These are phyloP conservation scores for Symbiodinium pilosum DNA, from an alignment of 73 alveolate species.

Conservation along the genomic window DNA sequence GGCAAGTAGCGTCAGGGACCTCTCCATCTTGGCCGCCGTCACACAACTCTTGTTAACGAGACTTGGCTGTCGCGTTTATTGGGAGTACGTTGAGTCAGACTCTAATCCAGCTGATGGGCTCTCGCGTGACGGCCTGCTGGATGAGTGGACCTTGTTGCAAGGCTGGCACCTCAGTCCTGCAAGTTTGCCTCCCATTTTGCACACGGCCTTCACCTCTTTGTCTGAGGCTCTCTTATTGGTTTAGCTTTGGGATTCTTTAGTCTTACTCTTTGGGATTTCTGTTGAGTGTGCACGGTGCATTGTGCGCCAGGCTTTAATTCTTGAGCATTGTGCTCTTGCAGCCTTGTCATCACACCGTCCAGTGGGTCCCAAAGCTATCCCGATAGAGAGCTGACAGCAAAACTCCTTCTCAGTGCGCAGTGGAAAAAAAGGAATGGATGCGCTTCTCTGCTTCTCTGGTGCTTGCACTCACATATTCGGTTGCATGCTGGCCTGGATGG, in stretches of 20 bases:
- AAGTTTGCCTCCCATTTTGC: not conserved
- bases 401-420: no score
- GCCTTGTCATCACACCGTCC: no score
- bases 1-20: not conserved
- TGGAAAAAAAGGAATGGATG: no score
- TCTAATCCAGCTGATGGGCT: not conserved
- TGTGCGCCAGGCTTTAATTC: not conserved
- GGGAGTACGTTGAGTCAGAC: not conserved
- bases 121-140: not conserved
- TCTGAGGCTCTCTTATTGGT: not conserved
- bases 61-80: constrained; percentile 7
- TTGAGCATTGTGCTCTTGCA: not conserved
- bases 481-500: not conserved
- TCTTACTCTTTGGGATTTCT: not conserved
- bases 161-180: constrained; percentile 10
- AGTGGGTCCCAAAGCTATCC: no score
- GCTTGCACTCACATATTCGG: no score
- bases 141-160: not conserved
- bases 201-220: not conserved
- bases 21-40: not conserved
- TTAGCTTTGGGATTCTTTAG: not conserved
- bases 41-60: not conserved
- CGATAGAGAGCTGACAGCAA: no score
- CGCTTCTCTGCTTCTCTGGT: no score
- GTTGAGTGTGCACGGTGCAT: not conserved